Conservation (phyloP, 345 rosid species). For the Acer saccharum region DNA sequence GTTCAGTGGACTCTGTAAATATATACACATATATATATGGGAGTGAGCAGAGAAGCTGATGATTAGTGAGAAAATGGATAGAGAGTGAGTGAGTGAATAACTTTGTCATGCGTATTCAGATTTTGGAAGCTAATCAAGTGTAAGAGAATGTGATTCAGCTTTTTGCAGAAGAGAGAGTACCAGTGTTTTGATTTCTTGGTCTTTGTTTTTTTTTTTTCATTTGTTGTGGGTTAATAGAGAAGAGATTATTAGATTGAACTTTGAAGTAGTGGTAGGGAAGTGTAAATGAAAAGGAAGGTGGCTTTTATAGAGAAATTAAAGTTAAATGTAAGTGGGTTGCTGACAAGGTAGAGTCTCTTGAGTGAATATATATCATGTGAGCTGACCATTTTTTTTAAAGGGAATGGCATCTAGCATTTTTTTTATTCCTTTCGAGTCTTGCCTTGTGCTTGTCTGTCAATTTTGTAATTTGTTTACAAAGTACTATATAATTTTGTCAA, state of each 20-base stretch:
- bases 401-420: not conserved
- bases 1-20: slow-evolving; percentile 14
- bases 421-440: not conserved
- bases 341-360: not conserved
- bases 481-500: not conserved
- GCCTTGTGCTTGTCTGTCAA: not conserved
- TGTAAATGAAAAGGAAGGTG: slow-evolving; percentile 14
- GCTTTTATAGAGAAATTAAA: not conserved
- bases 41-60: not conserved
- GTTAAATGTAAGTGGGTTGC: not conserved
- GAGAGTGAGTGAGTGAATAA: not conserved
- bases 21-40: not conserved
- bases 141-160: slow-evolving; percentile 10
- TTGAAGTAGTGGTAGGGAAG: too few relatives aligned
- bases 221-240: not conserved
- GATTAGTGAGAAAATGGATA: not conserved
- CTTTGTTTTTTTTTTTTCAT: too few relatives aligned
- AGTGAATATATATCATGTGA: not conserved
- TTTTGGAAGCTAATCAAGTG: slow-evolving; percentile 18
- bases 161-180: not conserved
- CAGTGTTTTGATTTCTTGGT: not conserved
- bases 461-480: slow-evolving; percentile 8
- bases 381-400: not conserved
- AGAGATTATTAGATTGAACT: not conserved
- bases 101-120: not conserved